These are phyloP conservation scores for Aspergillus hancockii DNA, from an alignment of 495 filamentous ascomycete species.

Conservation along the genomic window DNA sequence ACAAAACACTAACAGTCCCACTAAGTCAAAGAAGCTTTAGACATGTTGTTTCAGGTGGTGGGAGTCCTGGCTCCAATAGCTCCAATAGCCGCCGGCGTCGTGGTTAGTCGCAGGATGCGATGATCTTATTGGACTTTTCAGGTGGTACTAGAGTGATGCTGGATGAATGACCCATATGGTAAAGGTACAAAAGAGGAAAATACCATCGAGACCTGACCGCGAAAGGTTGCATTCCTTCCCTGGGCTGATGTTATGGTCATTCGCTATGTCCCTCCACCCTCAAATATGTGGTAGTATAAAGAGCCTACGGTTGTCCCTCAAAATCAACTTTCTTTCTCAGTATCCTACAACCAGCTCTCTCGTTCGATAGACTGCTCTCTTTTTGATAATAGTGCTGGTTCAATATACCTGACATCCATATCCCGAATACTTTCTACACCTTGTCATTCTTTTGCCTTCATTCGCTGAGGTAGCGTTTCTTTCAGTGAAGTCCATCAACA, in stretches of 20 bases:
- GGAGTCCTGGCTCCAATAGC: too few species aligned
- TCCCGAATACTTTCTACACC: not conserved
- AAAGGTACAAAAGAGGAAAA: too few species aligned
- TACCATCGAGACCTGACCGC: too few species aligned
- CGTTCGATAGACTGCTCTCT: not conserved
- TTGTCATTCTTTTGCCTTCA: not conserved
- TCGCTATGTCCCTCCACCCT: slow-evolving; percentile 6
- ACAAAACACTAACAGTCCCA: too few species aligned
- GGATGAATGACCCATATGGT: too few species aligned
- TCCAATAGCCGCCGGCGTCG: too few species aligned
- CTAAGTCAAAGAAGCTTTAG: too few species aligned
- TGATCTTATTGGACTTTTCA: too few species aligned
- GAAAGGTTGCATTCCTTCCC: not conserved
- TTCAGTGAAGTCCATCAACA: not conserved
- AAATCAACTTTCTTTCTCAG: not conserved
- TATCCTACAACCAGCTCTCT: not conserved
- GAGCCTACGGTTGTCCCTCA: not conserved
- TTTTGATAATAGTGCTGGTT: not conserved
- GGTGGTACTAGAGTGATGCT: too few species aligned
- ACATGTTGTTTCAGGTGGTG: too few species aligned
- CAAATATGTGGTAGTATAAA: slow-evolving; percentile 10
- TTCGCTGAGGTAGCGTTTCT: not conserved
- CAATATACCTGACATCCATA: not conserved
- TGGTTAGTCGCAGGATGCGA: too few species aligned
- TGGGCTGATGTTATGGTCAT: not conserved